Evolutionary conservation across 768 basidiomycete species (phyloP).

Genomic region (Phylloporus sp.): DNA sequence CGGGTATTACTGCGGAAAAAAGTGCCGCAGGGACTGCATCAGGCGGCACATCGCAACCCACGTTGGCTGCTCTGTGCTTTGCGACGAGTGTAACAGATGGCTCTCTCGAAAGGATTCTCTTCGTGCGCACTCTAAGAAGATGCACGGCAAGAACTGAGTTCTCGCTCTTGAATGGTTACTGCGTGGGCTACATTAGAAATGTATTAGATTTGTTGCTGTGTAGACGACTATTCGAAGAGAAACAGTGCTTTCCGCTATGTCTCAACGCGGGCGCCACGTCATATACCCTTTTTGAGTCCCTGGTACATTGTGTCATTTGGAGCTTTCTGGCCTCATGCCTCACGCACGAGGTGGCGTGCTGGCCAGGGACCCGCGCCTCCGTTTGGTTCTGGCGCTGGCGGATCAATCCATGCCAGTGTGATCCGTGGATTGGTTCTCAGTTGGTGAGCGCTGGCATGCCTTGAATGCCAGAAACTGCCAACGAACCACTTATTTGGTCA

Average conservation of each 20-base stretch:
- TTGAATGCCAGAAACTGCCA: neutral
- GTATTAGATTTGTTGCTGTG: neutral
- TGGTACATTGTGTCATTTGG: no score
- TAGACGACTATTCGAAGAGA: neutral
- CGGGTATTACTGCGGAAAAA: neutral
- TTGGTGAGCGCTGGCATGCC: neutral
- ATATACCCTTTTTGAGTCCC: neutral
- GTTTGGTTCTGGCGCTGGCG: no score
- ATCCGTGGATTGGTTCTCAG: no score
- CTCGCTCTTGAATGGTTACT: no score
- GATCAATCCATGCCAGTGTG: no score
- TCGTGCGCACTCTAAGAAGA: conserved; percentile 1
- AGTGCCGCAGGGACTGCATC: neutral
- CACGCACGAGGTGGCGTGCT: no score
- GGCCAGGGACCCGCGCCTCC: no score
- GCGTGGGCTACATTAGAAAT: neutral
- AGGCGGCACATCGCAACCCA: conserved; percentile 11
- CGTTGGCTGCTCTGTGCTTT: neutral
- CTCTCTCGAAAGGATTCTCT: conserved; percentile 7
- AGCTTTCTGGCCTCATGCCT: no score
- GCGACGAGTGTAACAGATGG: neutral
- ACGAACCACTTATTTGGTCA: no score
- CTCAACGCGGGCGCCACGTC: neutral
- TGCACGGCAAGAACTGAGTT: no score
- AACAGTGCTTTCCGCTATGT: neutral